phyloP scores from a whole-genome alignment of 306 rosid genomes.

The peach (Prunus persica) region Prunus_persica_NCBIv2 NC_034014.1:27287001-27287500 shows the following conservation, averaged over 20 bases:
- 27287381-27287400: conserved; percentile 46
- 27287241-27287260: conserved; percentile 55
- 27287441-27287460: neutral
- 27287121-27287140: conserved; percentile 24
- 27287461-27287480: neutral
- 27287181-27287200: neutral
- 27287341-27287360: conserved; percentile 48
- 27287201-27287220: conserved; percentile 28
- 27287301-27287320: conserved; percentile 48
- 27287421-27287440: neutral
- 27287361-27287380: conserved; percentile 47
- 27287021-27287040: neutral
- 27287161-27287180: neutral
- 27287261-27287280: conserved; percentile 44
- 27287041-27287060: neutral
- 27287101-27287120: conserved; percentile 22
- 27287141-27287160: neutral
- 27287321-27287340: conserved; percentile 24
- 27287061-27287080: neutral
- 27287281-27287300: conserved; percentile 33
- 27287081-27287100: neutral
- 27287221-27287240: conserved; percentile 54
- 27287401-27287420: neutral
- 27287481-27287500: neutral
- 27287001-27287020: neutral